Base-by-base conservation (phyloP, 441 rosid species). In the Corymbia citriodora region DNA sequence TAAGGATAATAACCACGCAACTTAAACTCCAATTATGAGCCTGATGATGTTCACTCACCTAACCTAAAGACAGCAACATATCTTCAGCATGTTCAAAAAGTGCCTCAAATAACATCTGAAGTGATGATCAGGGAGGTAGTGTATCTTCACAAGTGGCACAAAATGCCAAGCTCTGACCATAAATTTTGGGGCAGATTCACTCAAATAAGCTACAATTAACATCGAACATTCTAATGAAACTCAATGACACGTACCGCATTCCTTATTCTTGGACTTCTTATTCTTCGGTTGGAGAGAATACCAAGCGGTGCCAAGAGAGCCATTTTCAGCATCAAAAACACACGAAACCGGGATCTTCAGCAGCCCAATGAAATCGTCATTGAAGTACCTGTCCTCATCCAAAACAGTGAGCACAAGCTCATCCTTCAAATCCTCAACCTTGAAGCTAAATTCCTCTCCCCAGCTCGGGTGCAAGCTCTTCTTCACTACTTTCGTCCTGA, bases 381-480 rank as follows among this genome's bases (percentile, higher is more conserved):
- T 94, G 92, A 96, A 96, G 94, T 95, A 98, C 94, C 94, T 96
- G 90, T 97, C 99, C 93, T 97, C 99, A n/a, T 97, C 99, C 88
- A 96, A 92, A 59, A 98, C 99, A 90, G 95, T 92, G 61, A 98
- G 89, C 33, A 95, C 90, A 88, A 98, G 97, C 91, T 97, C 98
- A 29, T 97, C 99, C 11, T 94, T 94, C 96, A 98, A 95, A 93
- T 98, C 99, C 48, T 97, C 99, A n/a, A 98, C 99, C 92, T 93
- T 94, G 94, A 98, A 97, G 91, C 95, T 90, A 91, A 97, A 97
- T 87, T 97, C 99, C 90, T 97, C 99, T 29, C 94, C 95, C 99
- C 99, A 98, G 90, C 79, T 95, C 59, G 99, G 99, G 92, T 94
- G 97, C 93, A 98, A 93, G 91, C 91, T 93, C 94, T 97, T 97